Base-by-base conservation (phyloP, 2,329 filamentous ascomycete species). In the Shiraia sp. region DNA sequence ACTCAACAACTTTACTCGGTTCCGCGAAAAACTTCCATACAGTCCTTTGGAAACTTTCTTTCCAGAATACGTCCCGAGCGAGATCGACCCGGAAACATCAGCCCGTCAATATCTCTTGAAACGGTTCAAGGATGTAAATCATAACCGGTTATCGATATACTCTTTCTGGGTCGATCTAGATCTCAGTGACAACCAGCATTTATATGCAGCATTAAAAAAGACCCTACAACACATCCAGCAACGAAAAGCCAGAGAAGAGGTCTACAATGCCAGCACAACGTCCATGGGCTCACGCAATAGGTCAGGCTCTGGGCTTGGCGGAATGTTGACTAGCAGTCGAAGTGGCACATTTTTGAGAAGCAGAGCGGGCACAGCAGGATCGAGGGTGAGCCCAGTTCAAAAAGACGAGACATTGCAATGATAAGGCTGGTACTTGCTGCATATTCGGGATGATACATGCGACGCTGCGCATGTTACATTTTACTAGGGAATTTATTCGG, bases 101-200 rank as follows among this genome's bases (percentile, higher is more conserved):
- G 65, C 64, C 0, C 47, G 65, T 0, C 61, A 64, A 27, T 68
- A 65, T 25, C 60, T 68, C 10, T 47, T 66, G 1, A 47, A 49
- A 22, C 50, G 57, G 3, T 66, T 68, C 50, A 67, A 64, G 32
- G 53, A 56, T 3, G 51, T 66, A 9, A 68, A 67, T 27, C 49
- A 56, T 4, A 63, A 63, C 28, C 39, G 44, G 0, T 40, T 67
- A 6, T 57, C 55, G 7, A 59, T 68, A n/a, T 68, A 67, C 37
- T 60, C 54, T 0, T 68, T 68, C 39, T 68, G 65, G 65, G 64
- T 66, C 10, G 65, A 68, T 31, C 55, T 68, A 6, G 64, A 68
- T 28, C 56, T 66, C 47, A 55, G 57, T 37, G 64, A 68, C 32
- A 68, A 68, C 28, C 48, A 55, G 32, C 61, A 68, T 34, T 29